Conservation (phyloP, 2,329 filamentous ascomycete species). For the Nemania sp. region DNA sequence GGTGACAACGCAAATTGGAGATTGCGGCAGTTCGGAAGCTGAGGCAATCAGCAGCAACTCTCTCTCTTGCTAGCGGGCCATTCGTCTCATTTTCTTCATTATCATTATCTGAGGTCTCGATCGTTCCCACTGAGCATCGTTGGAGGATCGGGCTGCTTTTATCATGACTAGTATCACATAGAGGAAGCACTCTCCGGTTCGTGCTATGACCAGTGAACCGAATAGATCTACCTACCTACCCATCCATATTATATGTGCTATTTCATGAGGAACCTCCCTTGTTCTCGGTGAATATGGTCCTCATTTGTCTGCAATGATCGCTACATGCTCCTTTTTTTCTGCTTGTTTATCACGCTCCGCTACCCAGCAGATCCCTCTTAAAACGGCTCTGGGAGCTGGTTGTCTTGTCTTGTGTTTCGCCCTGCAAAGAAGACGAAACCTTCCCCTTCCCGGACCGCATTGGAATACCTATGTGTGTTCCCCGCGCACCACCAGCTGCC, state of each 20-base stretch:
- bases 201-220: conserved; percentile 3
- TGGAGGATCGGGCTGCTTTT: not conserved
- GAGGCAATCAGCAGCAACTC: conserved; percentile 2
- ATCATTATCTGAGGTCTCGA: not conserved
- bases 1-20: not conserved
- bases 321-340: not conserved
- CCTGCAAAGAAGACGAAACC: no score
- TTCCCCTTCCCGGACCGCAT: no score
- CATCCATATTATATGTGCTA: not conserved
- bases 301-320: no score
- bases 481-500: not conserved
- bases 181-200: conserved; percentile 1
- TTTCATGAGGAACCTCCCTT: not conserved
- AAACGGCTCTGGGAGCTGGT: not conserved
- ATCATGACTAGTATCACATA: conserved; percentile 20
- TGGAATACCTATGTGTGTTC: no score
- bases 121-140: not conserved
- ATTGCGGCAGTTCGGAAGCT: not conserved
- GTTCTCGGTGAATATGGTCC: conserved; percentile 12
- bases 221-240: conserved; percentile 15
- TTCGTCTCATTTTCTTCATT: not conserved
- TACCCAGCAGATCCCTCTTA: no score
- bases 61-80: not conserved
- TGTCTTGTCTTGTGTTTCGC: not conserved
- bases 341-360: not conserved